Conservation (phyloP, 495 filamentous ascomycete species). For the Neurospora sublineolata region DNA sequence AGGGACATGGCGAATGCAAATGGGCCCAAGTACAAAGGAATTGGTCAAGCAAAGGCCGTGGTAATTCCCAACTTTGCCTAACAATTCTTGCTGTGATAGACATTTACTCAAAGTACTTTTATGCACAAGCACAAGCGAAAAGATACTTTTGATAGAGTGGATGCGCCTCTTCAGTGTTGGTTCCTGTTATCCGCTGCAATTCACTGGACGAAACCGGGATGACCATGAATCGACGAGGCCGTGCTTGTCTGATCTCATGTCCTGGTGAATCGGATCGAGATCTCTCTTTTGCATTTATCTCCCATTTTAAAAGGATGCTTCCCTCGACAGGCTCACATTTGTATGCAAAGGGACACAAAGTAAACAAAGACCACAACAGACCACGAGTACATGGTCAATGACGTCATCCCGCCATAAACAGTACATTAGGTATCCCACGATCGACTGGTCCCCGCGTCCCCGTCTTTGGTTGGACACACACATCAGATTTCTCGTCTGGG, state of each 20-base stretch:
- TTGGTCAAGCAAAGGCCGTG: not conserved
- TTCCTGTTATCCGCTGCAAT: not conserved
- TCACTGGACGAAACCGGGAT: not conserved
- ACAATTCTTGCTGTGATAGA: not conserved
- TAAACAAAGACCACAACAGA: not conserved
- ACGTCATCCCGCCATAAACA: not conserved
- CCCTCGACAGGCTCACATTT: not conserved
- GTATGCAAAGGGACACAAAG: not conserved
- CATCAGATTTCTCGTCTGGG: not conserved
- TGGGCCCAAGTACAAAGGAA: not conserved
- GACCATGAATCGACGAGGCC: not conserved
- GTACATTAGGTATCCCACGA: not conserved
- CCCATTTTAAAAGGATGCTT: not conserved
- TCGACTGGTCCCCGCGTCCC: not conserved
- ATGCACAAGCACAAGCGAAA: rapidly evolving
- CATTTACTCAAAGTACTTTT: not conserved
- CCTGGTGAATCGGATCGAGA: not conserved
- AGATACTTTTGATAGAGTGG: not conserved
- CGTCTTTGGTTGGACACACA: not conserved
- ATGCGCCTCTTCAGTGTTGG: not conserved
- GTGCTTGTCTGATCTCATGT: not conserved
- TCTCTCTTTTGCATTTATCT: not conserved
- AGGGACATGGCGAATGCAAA: not conserved
- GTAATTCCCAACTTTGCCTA: not conserved
- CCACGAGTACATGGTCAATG: not conserved